Base-by-base conservation (phyloP, 2,329 filamentous ascomycete genomes). In the Epichloe sibirici region DNA sequence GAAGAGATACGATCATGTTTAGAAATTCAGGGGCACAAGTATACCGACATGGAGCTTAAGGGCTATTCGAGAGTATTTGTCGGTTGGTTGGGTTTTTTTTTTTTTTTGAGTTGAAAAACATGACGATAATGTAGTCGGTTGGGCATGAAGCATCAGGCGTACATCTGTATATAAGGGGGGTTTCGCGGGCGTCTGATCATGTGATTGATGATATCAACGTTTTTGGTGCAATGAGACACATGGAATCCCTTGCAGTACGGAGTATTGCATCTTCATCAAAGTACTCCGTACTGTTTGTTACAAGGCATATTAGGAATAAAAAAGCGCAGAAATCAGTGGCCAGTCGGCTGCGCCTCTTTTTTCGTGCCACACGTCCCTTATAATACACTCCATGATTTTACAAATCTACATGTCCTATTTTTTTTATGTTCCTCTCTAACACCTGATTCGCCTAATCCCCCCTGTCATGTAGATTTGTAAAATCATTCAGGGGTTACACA, bases 1-100 rank as follows among this genome's bases (percentile, higher is more conserved):
- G 90, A 62, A 80, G 90, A 59, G 91, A 96, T 61, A 95, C 88
- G 2, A 84, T 93, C 61, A 85, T 88, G 68, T 86, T 90, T 67
- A 74, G 88, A 54, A 85, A 87, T 61, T 85, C 88, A 60, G 86
- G 86, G 5, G 77, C 79, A 40, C 82, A 88, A 69, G 83, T 90
- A 31, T 87, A 88, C 62, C 74, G 86, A 56, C 86, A 84, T 62
- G 85, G 84, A 49, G 82, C 82, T 51, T 88, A 64, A 70, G 15
- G 17, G 12, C 35, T 25, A n/a, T 39, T 9, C 9, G 15, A 11
- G 21, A 25, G 39, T 2, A 15, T 25, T 25, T 23, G 2, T 37
- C 3, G 28, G 7, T n/a, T 37, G 12, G 25, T 17, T 17, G 17
- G 17, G 17, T n/a, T 15, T 9, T 49, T 21, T 28, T 43, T n/a